Evolutionary conservation across 148 eudicot species (phyloP).

Genomic region (Cornus controversa): DNA sequence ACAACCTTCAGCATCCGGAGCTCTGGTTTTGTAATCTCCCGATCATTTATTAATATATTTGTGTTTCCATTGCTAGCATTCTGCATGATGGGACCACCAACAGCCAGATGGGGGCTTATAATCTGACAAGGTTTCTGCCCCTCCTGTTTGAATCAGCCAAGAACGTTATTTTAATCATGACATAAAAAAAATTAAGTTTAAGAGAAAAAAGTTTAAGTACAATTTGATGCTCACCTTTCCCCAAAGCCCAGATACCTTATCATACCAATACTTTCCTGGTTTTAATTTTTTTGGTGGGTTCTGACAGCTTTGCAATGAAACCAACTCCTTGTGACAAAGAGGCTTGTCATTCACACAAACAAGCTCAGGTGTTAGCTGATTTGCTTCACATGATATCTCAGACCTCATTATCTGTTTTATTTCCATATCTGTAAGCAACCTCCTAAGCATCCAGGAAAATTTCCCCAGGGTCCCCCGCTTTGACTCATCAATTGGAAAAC

Average conservation of each 20-base stretch:
- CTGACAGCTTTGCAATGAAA: slow-evolving; percentile 43
- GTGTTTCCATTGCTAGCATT: slow-evolving; percentile 78
- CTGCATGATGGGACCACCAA: slow-evolving; percentile 43
- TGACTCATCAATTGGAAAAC: slow-evolving; percentile 56
- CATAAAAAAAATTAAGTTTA: background rate
- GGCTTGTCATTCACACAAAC: slow-evolving; percentile 57
- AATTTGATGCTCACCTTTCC: slow-evolving; percentile 61
- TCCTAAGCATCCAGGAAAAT: slow-evolving; percentile 53
- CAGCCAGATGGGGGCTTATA: slow-evolving; percentile 48
- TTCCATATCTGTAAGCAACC: slow-evolving; percentile 31
- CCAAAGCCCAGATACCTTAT: slow-evolving; percentile 81
- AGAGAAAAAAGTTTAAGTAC: background rate
- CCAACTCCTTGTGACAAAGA: slow-evolving; percentile 52
- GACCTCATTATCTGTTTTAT: slow-evolving; percentile 49
- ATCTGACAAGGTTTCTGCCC: slow-evolving; percentile 81
- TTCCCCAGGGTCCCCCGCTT: slow-evolving; percentile 62
- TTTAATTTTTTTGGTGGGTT: slow-evolving; percentile 69
- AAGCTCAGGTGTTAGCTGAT: slow-evolving; percentile 55
- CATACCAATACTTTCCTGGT: slow-evolving; percentile 92
- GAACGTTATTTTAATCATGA: background rate
- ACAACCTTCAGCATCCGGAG: slow-evolving; percentile 58
- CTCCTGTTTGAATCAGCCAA: slow-evolving; percentile 48
- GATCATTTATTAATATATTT: slow-evolving; percentile 44
- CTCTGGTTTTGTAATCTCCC: slow-evolving; percentile 67
- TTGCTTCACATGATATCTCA: slow-evolving; percentile 54